phyloP scores from a whole-genome alignment of 352 stramenopile species.

The Phytophthora idaei region DNA sequence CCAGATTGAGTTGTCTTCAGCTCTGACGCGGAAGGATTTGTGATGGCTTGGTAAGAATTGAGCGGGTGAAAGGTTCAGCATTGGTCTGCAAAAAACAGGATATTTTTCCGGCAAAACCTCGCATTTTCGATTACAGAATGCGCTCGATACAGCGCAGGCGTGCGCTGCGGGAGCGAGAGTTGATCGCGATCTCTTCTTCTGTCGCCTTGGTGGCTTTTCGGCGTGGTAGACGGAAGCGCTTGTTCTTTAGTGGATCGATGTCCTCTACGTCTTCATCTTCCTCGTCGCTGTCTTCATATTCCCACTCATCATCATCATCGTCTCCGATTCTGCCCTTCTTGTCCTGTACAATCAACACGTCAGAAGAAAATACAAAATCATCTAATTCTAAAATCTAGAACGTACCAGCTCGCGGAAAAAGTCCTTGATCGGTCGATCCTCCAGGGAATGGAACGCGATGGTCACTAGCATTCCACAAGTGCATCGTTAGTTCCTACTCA shows the following conservation, averaged over 20 bases:
- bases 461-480: slow-evolving; percentile 45
- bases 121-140: slow-evolving; percentile 33
- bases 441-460: slow-evolving; percentile 86
- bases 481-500: slow-evolving; percentile 6
- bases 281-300: slow-evolving; percentile 26
- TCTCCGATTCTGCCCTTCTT: slow-evolving; percentile 31
- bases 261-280: slow-evolving; percentile 35
- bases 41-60: slow-evolving; percentile 7
- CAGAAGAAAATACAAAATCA: not conserved
- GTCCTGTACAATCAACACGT: slow-evolving; percentile 31
- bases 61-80: too few relatives aligned
- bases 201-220: slow-evolving; percentile 76
- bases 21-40: slow-evolving; percentile 30
- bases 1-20: slow-evolving; percentile 21
- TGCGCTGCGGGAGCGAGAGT: slow-evolving; percentile 72
- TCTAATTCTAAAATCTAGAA: not conserved
- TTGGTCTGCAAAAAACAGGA: not conserved
- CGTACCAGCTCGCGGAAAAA: slow-evolving; percentile 72
- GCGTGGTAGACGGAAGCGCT: slow-evolving; percentile 64
- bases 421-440: slow-evolving; percentile 83
- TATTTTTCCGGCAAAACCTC: not conserved
- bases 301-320: slow-evolving; percentile 32
- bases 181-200: slow-evolving; percentile 62
- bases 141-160: slow-evolving; percentile 78
- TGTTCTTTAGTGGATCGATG: slow-evolving; percentile 32